These are phyloP conservation scores for Dimocarpus longan DNA, from an alignment of 345 rosid genomes.

Conservation along the genomic window DNA sequence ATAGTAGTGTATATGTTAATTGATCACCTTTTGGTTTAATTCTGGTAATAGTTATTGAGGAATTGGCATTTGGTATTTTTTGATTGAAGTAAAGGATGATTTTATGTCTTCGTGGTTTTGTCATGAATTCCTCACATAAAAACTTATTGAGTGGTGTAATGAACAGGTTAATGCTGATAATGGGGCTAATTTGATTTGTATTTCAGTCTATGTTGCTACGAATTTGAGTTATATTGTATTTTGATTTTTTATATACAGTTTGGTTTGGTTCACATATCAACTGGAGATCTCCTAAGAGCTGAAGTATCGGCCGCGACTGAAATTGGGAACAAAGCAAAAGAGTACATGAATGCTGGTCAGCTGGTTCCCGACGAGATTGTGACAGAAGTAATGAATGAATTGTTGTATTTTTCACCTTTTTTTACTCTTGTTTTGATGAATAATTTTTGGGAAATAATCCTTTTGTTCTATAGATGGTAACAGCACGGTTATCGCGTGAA, in stretches of 20 bases:
- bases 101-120: neutral
- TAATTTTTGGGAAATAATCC: neutral
- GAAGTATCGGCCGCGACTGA: slow-evolving; percentile 81
- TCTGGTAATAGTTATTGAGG: neutral
- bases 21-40: neutral
- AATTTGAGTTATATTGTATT: neutral
- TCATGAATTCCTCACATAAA: neutral
- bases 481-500: slow-evolving; percentile 53
- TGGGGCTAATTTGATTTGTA: neutral
- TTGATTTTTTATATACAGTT: slow-evolving; percentile 31
- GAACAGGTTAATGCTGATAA: neutral
- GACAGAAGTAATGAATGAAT: slow-evolving; percentile 50
- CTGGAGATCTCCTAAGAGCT: slow-evolving; percentile 86
- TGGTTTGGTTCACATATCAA: slow-evolving; percentile 89
- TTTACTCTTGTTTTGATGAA: slow-evolving; percentile 3
- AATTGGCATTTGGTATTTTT: neutral
- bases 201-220: neutral
- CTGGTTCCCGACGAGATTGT: slow-evolving; percentile 92
- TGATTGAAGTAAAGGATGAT: neutral
- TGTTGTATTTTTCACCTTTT: neutral
- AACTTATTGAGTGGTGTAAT: neutral
- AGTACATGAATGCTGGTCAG: slow-evolving; percentile 73
- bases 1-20: neutral
- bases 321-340: slow-evolving; percentile 75
- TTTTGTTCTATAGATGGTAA: slow-evolving; percentile 61